Evolutionary conservation across 805 yeast species (phyloP).

Genomic region (Pichia paraexigua): DNA sequence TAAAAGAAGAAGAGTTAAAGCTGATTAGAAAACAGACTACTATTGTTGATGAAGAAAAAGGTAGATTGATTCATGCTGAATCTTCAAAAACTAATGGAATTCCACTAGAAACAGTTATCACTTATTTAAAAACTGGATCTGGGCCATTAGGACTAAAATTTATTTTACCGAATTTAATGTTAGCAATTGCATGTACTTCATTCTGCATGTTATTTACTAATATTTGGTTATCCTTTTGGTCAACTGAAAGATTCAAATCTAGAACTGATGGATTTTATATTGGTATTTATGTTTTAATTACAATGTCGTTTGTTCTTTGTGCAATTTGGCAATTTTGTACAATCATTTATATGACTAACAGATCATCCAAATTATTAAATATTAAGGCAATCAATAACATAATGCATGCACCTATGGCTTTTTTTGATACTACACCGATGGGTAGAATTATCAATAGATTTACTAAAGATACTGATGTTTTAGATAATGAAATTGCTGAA

Average conservation of each 20-base stretch:
- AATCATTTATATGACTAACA: conserved; percentile 43
- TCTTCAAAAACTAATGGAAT: conserved; percentile 32
- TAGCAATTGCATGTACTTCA: conserved; percentile 30
- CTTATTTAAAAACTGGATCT: conserved; percentile 48
- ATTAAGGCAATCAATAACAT: conserved; percentile 51
- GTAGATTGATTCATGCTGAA: conserved; percentile 26
- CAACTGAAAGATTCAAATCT: conserved; percentile 39
- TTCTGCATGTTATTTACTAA: conserved; percentile 52
- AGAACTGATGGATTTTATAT: conserved; percentile 50
- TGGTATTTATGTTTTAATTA: conserved; percentile 61
- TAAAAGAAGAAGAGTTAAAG: conserved; percentile 14
- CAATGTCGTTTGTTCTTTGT: conserved; percentile 39
- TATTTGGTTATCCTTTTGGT: conserved; percentile 83
- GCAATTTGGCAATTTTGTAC: conserved; percentile 37
- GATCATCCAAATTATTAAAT: conserved; percentile 51
- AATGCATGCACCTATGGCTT: conserved; percentile 74
- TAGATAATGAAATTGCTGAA: conserved; percentile 75
- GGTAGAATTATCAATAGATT: conserved; percentile 81
- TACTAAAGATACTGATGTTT: conserved; percentile 77
- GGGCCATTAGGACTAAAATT: conserved; percentile 35
- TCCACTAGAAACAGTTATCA: conserved; percentile 36
- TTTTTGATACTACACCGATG: conserved; percentile 79
- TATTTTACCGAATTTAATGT: conserved; percentile 16
- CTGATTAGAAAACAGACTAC: conserved; percentile 18
- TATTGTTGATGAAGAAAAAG: conserved; percentile 25